Evolutionary conservation across 2,329 filamentous ascomycete genomes (phyloP).

Genomic region (Aureobasidium subglaciale): DNA sequence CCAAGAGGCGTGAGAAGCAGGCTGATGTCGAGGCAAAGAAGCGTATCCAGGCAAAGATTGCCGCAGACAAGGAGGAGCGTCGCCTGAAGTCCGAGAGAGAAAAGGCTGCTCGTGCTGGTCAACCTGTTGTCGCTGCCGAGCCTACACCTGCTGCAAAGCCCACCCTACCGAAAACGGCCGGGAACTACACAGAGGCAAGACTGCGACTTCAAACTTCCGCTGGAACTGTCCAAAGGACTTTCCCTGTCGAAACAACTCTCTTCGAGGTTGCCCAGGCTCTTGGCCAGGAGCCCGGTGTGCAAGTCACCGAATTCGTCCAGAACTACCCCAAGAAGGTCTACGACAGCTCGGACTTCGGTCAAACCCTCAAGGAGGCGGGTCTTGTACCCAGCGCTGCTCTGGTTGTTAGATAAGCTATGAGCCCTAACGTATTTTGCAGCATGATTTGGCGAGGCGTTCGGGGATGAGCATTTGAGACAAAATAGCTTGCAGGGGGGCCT

Average conservation of each 20-base stretch:
- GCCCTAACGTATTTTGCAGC: background rate
- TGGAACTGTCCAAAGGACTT: slow-evolving; percentile 78
- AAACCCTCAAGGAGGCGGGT: slow-evolving; percentile 88
- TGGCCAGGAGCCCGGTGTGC: slow-evolving; percentile 59
- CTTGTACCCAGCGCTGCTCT: slow-evolving; percentile 86
- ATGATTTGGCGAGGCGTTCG: slow-evolving; percentile 4
- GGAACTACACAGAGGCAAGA: slow-evolving; percentile 71
- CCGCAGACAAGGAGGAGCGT: slow-evolving; percentile 86
- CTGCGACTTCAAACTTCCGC: slow-evolving; percentile 69
- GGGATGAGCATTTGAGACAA: background rate
- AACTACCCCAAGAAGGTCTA: slow-evolving; percentile 86
- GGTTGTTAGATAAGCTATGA: slow-evolving; percentile 50
- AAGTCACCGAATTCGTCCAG: slow-evolving; percentile 70
- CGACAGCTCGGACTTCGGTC: slow-evolving; percentile 64
- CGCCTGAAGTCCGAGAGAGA: slow-evolving; percentile 76
- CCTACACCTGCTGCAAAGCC: slow-evolving; percentile 39
- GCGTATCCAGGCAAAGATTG: slow-evolving; percentile 86
- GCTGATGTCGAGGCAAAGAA: slow-evolving; percentile 81
- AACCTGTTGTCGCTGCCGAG: slow-evolving; percentile 38
- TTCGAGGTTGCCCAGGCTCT: slow-evolving; percentile 83
- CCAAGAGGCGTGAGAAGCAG: slow-evolving; percentile 80
- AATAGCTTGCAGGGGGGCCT: background rate
- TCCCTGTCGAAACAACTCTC: slow-evolving; percentile 81
- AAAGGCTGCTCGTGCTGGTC: slow-evolving; percentile 50
- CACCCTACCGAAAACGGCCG: slow-evolving; percentile 54